Evolutionary conservation across 1,284 basidiomycete species (phyloP), one percentile per base, ranked within the genome.

Genomic region (Ustilago bromivora): DNA sequence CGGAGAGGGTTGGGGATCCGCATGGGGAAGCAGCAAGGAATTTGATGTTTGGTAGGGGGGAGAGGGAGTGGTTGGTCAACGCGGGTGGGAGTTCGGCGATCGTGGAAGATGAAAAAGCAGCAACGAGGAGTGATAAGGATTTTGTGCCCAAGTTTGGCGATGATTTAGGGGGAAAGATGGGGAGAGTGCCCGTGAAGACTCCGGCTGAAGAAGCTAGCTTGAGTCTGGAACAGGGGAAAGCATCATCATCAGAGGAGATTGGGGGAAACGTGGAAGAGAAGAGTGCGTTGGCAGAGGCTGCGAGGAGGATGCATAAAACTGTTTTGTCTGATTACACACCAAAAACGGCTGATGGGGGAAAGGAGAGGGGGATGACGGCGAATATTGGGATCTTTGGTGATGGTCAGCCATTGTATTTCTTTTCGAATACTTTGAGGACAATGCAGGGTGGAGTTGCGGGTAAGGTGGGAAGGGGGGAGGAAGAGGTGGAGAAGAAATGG

Each of bases 21-120:
- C 58, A 74, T 36, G 71, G 71, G 9, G 76, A 78, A 43, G 76
- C 68, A 9, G 46, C 58, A 0, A 43, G 76, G 2, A 65, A 32
- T 19, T 28, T 78, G 8, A 76, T 71, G 66, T 78, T 78, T 41
- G 76, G 72, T 28, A 56, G 76, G 6, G 36, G 53, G 19, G 76
- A 78, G 53, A 40, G 76, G 12, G 76, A 78, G 51, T 78, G 76
- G 76, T 36, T 78, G 11, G 61, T 66, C 40, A 78, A 78, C 13
- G 72, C 71, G 6, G 68, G 68, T 15, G 71, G 71, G 2, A 36
- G 61, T 0, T 11, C 10, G 13, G 67, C 60, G 9, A 58, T 67
- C 12, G 4, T 54, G 9, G 46, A 60, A 12, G 59, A 60, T 23
- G 35, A 46, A 0, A 1, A 19, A 28, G 56, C 17, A 6, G 41